Conservation (phyloP, 1,139 yeast genomes). For the Geotrichum aggregatum region DNA sequence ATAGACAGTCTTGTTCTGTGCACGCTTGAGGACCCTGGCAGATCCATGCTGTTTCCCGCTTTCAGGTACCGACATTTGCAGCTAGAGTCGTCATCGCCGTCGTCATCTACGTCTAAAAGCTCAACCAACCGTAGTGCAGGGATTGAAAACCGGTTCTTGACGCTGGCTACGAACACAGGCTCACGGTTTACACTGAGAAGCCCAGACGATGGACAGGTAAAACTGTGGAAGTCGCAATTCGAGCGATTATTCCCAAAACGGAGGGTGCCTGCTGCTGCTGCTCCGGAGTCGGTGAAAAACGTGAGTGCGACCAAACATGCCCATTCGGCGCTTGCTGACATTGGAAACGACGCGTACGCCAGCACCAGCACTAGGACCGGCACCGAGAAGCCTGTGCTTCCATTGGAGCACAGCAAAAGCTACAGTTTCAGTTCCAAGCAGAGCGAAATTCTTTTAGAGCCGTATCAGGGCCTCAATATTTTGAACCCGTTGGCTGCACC, state of each 20-base stretch:
- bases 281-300: too few species aligned
- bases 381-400: too few species aligned
- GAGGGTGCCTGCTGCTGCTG: neutral
- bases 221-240: constrained; percentile 9
- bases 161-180: constrained; percentile 15
- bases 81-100: constrained; percentile 22
- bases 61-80: constrained; percentile 36
- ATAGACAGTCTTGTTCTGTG: constrained; percentile 37
- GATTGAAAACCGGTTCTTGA: neutral
- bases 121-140: too few species aligned
- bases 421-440: constrained; percentile 14
- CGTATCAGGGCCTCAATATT: constrained; percentile 16
- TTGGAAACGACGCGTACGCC: neutral
- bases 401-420: too few species aligned
- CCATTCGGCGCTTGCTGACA: neutral
- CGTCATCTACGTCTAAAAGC: too few species aligned
- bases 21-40: constrained; percentile 37
- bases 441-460: constrained; percentile 14
- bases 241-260: constrained; percentile 5
- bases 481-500: neutral
- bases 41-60: constrained; percentile 39
- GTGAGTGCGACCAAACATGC: neutral
- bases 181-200: constrained; percentile 9
- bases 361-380: neutral
- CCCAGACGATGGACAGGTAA: neutral